These are phyloP conservation scores for Debaryomycetaceae sp. DNA, from an alignment of 1,139 yeast species.

Conservation along the genomic window DNA sequence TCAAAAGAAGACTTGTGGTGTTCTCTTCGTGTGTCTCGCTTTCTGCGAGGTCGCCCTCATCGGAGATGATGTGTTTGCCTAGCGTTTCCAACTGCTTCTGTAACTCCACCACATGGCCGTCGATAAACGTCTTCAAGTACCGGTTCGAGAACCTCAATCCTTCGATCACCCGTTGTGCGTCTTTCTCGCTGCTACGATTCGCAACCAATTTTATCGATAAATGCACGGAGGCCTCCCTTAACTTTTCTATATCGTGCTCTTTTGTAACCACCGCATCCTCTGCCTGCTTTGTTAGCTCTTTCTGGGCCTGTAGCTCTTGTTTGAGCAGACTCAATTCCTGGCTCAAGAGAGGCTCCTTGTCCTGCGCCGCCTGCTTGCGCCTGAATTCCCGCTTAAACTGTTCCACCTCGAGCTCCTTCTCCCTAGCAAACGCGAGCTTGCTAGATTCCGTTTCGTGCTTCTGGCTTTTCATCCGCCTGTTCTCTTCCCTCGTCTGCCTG, in stretches of 20 bases:
- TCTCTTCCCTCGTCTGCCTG: slow-evolving; percentile 1
- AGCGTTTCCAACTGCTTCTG: slow-evolving; percentile 1
- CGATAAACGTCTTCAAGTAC: slow-evolving; percentile 1
- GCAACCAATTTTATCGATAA: slow-evolving; percentile 5
- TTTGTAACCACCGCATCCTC: neutral
- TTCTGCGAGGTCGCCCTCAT: neutral
- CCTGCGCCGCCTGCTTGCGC: neutral
- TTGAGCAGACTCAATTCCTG: neutral
- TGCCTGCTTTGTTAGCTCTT: neutral
- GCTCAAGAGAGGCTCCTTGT: neutral
- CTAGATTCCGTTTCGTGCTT: neutral
- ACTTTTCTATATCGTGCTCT: slow-evolving; percentile 1
- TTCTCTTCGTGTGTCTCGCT: neutral
- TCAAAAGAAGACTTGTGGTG: slow-evolving; percentile 2
- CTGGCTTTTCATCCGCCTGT: neutral
- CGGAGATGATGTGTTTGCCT: neutral
- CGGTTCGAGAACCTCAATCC: slow-evolving; percentile 4
- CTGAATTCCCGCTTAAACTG: neutral
- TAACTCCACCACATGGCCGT: slow-evolving; percentile 1
- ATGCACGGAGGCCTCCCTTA: slow-evolving; percentile 1
- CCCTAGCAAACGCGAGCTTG: neutral
- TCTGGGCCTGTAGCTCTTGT: neutral
- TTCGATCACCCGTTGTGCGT: slow-evolving; percentile 1
- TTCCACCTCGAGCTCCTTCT: neutral
- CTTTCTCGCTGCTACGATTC: slow-evolving; percentile 4